A percentile compares a stretch with the other conserved stretches of the same genome.
These are phyloP conservation scores for Axilococcus clingmanii DNA, from an alignment of 139 green algal species.

Conservation along the genomic window DNA sequence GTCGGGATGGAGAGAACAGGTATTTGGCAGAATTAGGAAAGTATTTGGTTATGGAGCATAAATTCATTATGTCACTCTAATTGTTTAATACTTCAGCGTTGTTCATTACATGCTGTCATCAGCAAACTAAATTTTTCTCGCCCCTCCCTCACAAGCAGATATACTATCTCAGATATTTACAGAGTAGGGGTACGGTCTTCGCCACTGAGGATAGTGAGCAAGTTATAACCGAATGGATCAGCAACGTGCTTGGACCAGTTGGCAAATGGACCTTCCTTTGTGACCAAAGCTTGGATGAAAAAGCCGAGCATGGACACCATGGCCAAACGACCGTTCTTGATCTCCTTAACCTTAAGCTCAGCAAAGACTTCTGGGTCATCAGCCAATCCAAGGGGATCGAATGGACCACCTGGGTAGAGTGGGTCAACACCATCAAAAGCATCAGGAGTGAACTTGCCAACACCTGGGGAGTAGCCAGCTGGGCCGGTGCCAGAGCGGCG, in stretches of 20 bases:
- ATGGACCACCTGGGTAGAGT: constrained; percentile 89
- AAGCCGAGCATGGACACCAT: constrained; percentile 80
- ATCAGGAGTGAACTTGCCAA: constrained; percentile 83
- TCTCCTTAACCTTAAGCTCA: constrained; percentile 97
- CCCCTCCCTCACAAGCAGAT: no score
- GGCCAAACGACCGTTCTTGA: constrained; percentile 94
- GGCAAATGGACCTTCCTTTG: constrained; percentile 89
- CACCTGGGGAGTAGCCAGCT: constrained; percentile 75
- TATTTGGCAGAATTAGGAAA: constrained; percentile 59
- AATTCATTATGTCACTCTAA: constrained; percentile 4
- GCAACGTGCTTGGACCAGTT: constrained; percentile 90
- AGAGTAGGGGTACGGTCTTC: constrained; percentile 76
- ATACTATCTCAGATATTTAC: no score
- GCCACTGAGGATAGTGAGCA: constrained; percentile 60
- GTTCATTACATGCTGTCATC: no score
- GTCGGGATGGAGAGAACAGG: constrained; percentile 63
- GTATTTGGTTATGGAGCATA: constrained; percentile 78
- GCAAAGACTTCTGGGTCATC: constrained; percentile 84
- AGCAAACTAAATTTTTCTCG: no score
- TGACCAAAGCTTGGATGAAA: constrained; percentile 74
- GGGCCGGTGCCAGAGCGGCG: constrained; percentile 61
- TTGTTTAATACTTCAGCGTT: no score
- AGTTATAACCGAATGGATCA: constrained; percentile 94
- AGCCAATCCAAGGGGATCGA: constrained; percentile 91
- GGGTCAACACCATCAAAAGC: constrained; percentile 83